Evolutionary conservation across 1,284 basidiomycete genomes (phyloP).

Genomic region (Sanghuangporus baumii): DNA sequence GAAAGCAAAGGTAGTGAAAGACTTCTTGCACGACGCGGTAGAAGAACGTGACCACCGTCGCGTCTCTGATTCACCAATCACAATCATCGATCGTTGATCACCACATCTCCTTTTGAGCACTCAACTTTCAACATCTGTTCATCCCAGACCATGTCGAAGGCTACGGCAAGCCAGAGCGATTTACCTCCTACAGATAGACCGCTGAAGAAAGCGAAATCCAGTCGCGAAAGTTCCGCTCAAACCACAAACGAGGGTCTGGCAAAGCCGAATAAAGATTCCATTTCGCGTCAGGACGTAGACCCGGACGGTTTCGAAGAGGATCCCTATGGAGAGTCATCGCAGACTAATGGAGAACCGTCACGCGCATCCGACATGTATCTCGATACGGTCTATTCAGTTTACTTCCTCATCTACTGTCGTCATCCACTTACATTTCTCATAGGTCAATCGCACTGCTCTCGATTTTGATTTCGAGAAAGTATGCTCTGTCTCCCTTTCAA

Average conservation of each 20-base stretch:
- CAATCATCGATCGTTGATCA: neutral
- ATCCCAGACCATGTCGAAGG: neutral
- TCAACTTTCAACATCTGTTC: neutral
- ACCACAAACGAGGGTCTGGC: conserved; percentile 14
- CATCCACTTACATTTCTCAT: conserved; percentile 3
- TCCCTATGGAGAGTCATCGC: conserved; percentile 43
- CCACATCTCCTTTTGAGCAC: neutral
- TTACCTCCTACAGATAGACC: conserved; percentile 28
- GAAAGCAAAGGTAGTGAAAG: neutral
- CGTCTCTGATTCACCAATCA: neutral
- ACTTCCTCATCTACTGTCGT: neutral
- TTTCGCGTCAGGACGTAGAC: conserved; percentile 1
- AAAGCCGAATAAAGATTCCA: neutral
- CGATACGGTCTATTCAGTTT: conserved; percentile 65
- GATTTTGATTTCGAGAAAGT: conserved; percentile 99
- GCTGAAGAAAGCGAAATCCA: conserved; percentile 38
- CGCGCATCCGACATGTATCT: conserved; percentile 87
- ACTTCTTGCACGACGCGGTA: neutral
- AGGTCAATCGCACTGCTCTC: conserved; percentile 85
- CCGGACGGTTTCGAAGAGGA: conserved; percentile 33
- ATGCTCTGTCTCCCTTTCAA: conserved; percentile 92
- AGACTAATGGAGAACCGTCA: conserved; percentile 37
- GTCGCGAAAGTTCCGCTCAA: conserved; percentile 6
- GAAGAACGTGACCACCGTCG: neutral
- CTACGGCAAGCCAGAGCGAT: neutral